phyloP scores from a whole-genome alignment of 345 rosid genomes.

The Cardamine occulta region DNA sequence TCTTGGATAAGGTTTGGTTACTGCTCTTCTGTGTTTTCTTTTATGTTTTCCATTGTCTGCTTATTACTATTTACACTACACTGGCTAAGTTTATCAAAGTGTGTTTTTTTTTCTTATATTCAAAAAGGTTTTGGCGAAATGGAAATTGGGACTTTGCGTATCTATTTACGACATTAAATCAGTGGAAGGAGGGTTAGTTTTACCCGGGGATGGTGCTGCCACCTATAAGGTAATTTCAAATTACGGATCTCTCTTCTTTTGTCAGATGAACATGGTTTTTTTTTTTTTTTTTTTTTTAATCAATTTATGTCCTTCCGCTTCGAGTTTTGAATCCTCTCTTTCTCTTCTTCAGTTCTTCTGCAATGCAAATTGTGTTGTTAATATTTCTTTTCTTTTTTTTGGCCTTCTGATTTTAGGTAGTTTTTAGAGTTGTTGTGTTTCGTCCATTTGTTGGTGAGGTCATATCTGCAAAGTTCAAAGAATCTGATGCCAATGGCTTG shows the following conservation, averaged over 20 bases:
- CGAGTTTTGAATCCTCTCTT: neutral
- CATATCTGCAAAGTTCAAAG: constrained; percentile 75
- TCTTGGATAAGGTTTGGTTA: constrained; percentile 73
- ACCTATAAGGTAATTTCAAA: constrained; percentile 64
- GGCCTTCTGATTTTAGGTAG: constrained; percentile 53
- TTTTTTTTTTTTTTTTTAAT: neutral
- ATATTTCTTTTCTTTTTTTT: neutral
- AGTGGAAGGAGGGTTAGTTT: constrained; percentile 73
- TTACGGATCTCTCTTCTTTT: neutral
- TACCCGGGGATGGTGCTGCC: constrained; percentile 85
- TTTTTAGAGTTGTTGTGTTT: constrained; percentile 72
- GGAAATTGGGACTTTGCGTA: constrained; percentile 69
- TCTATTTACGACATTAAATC: constrained; percentile 68
- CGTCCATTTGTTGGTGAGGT: constrained; percentile 92
- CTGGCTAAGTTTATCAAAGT: neutral
- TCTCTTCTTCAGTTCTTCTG: constrained; percentile 13
- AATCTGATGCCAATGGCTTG: constrained; percentile 68
- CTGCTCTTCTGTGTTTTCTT: neutral
- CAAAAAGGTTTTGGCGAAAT: constrained; percentile 60
- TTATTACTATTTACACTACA: neutral
- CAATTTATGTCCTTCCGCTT: neutral
- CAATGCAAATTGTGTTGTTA: neutral
- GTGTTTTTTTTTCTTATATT: constrained; percentile 14
- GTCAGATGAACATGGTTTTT: neutral
- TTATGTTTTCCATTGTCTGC: neutral